A percentile compares a stretch with the other conserved stretches of the same genome.
These are phyloP conservation scores for Talaromyces trachyspermus DNA, from an alignment of 495 filamentous ascomycete species.

Conservation along the genomic window DNA sequence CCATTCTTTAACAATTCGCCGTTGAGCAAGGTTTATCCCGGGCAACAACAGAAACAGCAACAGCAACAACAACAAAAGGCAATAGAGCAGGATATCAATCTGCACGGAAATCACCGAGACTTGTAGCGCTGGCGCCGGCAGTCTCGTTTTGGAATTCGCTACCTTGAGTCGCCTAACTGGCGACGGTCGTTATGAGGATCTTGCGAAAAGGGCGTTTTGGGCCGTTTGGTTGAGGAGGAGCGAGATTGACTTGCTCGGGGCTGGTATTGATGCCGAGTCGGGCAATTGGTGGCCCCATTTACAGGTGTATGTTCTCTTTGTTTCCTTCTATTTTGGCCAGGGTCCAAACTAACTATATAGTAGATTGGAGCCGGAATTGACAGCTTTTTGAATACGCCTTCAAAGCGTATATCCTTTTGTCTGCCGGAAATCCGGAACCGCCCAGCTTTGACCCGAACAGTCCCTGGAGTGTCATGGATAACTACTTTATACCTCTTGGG, in stretches of 20 bases:
- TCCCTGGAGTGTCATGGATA: slow-evolving; percentile 32
- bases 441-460: slow-evolving; percentile 24
- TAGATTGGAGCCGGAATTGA: slow-evolving; percentile 89
- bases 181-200: slow-evolving; percentile 75
- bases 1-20: slow-evolving; percentile 83
- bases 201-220: slow-evolving; percentile 90
- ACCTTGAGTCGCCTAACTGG: slow-evolving; percentile 83
- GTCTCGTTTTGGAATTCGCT: slow-evolving; percentile 86
- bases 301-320: slow-evolving; percentile 49
- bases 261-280: slow-evolving; percentile 85
- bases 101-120: slow-evolving; percentile 79
- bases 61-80: slow-evolving; percentile 18
- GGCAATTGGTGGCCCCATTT: slow-evolving; percentile 80
- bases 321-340: not conserved
- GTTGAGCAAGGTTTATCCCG: slow-evolving; percentile 26
- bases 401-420: slow-evolving; percentile 85
- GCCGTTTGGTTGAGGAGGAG: slow-evolving; percentile 86
- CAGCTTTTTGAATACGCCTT: slow-evolving; percentile 98
- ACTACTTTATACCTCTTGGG: slow-evolving; percentile 49
- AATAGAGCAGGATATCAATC: slow-evolving; percentile 29
- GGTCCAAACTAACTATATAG: not conserved
- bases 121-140: slow-evolving; percentile 92
- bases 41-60: slow-evolving; percentile 28
- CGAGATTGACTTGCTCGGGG: slow-evolving; percentile 78
- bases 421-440: slow-evolving; percentile 45